These are phyloP conservation scores for Chlorella variabilis DNA, from an alignment of 163 green algal species.

Conservation along the genomic window DNA sequence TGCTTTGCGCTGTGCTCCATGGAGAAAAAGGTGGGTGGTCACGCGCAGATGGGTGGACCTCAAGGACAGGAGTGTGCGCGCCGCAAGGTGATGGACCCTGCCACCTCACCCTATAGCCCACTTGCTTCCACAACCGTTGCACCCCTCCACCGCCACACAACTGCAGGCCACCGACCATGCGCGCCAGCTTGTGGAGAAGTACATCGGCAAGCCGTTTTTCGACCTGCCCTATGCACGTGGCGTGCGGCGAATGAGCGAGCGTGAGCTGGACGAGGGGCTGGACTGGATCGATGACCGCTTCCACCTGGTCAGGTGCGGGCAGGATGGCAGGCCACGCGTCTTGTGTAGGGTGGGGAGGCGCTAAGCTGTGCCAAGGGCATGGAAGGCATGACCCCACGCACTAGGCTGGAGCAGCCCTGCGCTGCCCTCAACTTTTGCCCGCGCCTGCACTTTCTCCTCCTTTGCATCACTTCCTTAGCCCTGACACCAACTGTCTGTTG, in stretches of 20 bases:
- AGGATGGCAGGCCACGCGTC: no score
- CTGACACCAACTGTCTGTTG: no score
- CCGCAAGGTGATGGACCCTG: not conserved
- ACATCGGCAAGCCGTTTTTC: constrained; percentile 86
- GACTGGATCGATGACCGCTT: constrained; percentile 88
- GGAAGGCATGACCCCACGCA: not conserved
- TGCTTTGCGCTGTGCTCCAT: constrained; percentile 93
- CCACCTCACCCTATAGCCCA: not conserved
- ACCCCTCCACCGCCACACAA: not conserved
- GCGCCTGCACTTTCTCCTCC: not conserved
- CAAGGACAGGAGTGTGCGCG: not conserved
- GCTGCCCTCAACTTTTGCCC: no score
- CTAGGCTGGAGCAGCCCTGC: not conserved
- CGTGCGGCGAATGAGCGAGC: constrained; percentile 65
- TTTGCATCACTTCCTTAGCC: no score
- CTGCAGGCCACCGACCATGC: constrained; percentile 81
- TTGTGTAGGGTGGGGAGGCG: no score
- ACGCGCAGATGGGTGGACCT: not conserved
- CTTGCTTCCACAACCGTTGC: not conserved
- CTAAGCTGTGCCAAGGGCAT: not conserved
- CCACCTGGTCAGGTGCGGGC: constrained; percentile 73
- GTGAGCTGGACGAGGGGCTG: constrained; percentile 73
- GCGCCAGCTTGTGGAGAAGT: constrained; percentile 92
- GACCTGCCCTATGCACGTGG: constrained; percentile 58
- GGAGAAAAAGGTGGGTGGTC: constrained; percentile 90